These are phyloP conservation scores for Trichoderma polysporum DNA, from an alignment of 2,329 filamentous ascomycete genomes.

Conservation along the genomic window DNA sequence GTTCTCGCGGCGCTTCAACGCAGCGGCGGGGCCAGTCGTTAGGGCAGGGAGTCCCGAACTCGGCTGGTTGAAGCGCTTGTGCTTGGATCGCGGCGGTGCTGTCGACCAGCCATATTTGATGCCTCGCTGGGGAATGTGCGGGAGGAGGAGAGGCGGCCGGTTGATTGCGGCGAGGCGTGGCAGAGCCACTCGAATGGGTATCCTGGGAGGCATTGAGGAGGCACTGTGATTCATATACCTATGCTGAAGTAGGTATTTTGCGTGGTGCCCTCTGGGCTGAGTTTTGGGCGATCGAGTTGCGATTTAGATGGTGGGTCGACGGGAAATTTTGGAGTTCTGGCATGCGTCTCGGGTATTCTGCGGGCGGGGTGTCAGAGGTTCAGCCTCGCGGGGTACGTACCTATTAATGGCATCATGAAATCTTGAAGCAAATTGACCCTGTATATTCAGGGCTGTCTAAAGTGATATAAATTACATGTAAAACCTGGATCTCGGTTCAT, in stretches of 20 bases:
- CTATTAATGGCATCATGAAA: not conserved
- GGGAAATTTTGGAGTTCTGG: conserved; percentile 25
- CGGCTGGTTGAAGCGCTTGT: conserved; percentile 60
- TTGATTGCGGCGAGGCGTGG: conserved; percentile 36
- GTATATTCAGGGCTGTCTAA: not conserved
- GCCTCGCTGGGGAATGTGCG: conserved; percentile 47
- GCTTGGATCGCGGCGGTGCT: conserved; percentile 50
- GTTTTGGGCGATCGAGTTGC: not conserved
- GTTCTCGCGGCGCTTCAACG: conserved; percentile 56
- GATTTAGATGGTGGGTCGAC: not conserved
- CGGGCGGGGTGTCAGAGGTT: conserved; percentile 14
- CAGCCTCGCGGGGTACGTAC: conserved; percentile 20
- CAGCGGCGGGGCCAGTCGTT: conserved; percentile 59
- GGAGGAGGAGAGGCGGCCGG: conserved; percentile 40
- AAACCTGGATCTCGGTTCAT: no score
- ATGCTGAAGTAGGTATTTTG: not conserved
- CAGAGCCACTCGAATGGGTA: conserved; percentile 46
- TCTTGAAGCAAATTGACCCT: not conserved
- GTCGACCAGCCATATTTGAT: conserved; percentile 64
- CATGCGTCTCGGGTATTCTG: conserved; percentile 22
- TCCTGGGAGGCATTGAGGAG: conserved; percentile 46
- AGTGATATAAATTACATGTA: not conserved
- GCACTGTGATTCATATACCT: not conserved
- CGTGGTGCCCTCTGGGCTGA: not conserved
- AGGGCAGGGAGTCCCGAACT: conserved; percentile 56